Conservation (phyloP, 805 yeast species). For the Cyberlindnera meyerae region DNA sequence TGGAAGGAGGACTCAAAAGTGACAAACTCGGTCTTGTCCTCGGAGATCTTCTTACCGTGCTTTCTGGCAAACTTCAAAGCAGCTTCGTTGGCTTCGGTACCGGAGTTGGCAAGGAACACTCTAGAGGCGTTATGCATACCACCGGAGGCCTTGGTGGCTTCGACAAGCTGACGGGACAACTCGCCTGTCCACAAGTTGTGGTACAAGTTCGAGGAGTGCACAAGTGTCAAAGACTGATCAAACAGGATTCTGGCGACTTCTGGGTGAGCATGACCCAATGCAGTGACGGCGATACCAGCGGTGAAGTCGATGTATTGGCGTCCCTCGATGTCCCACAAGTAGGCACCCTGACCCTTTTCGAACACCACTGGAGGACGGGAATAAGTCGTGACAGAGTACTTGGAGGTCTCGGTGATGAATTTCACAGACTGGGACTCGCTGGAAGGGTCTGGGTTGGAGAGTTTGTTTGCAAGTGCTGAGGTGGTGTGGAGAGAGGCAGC, state of each 20-base stretch:
- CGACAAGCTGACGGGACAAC: conserved; percentile 65
- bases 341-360: conserved; percentile 77
- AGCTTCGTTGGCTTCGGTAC: conserved; percentile 79
- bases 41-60: conserved; percentile 54
- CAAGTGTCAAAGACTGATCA: conserved; percentile 66
- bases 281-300: conserved; percentile 97
- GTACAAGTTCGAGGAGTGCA: conserved; percentile 84
- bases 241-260: conserved; percentile 64
- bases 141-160: conserved; percentile 61
- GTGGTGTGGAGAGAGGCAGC: conserved; percentile 7
- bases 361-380: conserved; percentile 74
- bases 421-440: conserved; percentile 29
- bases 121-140: conserved; percentile 79
- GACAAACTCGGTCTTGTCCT: conserved; percentile 66
- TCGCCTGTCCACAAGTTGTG: conserved; percentile 82
- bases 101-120: conserved; percentile 68
- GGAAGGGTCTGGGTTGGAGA: conserved; percentile 11
- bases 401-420: conserved; percentile 31
- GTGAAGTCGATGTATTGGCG: conserved; percentile 82
- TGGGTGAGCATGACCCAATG: conserved; percentile 81
- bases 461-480: conserved; percentile 2
- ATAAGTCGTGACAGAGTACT: conserved; percentile 68
- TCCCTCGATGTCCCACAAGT: conserved; percentile 74
- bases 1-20: conserved; percentile 91
- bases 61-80: conserved; percentile 79